These are phyloP conservation scores for Fonsecaea multimorphosa DNA, from an alignment of 2,329 filamentous ascomycete species.

Conservation along the genomic window DNA sequence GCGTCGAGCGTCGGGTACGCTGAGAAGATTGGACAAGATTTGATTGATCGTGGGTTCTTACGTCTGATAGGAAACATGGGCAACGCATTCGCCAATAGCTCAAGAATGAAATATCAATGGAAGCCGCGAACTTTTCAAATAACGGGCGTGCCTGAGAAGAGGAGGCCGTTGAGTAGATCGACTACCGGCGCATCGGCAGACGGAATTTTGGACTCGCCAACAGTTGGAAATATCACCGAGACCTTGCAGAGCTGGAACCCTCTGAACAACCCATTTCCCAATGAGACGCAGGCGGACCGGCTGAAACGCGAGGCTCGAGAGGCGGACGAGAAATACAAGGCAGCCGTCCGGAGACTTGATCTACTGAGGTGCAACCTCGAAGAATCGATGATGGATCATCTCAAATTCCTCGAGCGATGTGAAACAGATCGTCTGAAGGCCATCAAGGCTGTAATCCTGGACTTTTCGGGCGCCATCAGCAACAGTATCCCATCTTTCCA, in stretches of 20 bases:
- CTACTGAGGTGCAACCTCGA: constrained; percentile 92
- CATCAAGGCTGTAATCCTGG: constrained; percentile 95
- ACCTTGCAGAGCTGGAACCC: constrained; percentile 93
- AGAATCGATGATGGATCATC: constrained; percentile 88
- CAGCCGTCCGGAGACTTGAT: constrained; percentile 82
- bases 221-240: constrained; percentile 82
- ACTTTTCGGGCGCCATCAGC: constrained; percentile 96
- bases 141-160: constrained; percentile 87
- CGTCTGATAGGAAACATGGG: constrained; percentile 93
- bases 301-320: constrained; percentile 88
- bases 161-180: constrained; percentile 72
- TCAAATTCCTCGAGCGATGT: constrained; percentile 96
- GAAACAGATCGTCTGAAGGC: constrained; percentile 95
- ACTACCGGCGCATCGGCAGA: constrained; percentile 69
- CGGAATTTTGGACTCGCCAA: constrained; percentile 73
- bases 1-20: constrained; percentile 86
- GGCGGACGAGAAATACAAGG: constrained; percentile 92
- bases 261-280: constrained; percentile 85
- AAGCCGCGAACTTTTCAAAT: constrained; percentile 87
- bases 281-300: constrained; percentile 86
- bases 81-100: constrained; percentile 95
- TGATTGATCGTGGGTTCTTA: constrained; percentile 83
- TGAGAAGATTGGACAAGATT: constrained; percentile 92
- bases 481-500: constrained; percentile 97
- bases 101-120: constrained; percentile 97